Base-by-base conservation (phyloP, 257 asterid genomes). In the Voacanga thouarsii region DNA sequence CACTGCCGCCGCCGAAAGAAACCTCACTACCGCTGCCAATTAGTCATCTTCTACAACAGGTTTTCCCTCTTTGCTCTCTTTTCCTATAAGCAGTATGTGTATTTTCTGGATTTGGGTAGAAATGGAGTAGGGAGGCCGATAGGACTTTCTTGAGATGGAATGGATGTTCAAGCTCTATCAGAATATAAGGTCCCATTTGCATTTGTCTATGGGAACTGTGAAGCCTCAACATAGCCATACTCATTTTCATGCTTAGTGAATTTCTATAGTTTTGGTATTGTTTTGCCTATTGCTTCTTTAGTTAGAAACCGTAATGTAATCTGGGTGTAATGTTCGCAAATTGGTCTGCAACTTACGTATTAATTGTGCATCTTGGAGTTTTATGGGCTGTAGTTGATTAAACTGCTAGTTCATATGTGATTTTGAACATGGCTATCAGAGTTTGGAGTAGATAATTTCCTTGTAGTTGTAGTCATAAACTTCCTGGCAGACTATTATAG, bases 121-220 rank as follows among this genome's bases (percentile, higher is more conserved):
- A n/a, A n/a, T n/a, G n/a, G n/a, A n/a, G n/a, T n/a, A n/a, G n/a
- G n/a, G n/a, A n/a, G n/a, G n/a, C n/a, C n/a, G n/a, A n/a, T n/a
- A n/a, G n/a, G n/a, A n/a, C n/a, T n/a, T n/a, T n/a, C n/a, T n/a
- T n/a, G n/a, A n/a, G n/a, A n/a, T n/a, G n/a, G n/a, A n/a, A n/a
- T n/a, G n/a, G n/a, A n/a, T n/a, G n/a, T n/a, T n/a, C n/a, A n/a
- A n/a, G n/a, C n/a, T n/a, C n/a, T n/a, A n/a, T n/a, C n/a, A n/a
- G n/a, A n/a, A n/a, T n/a, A n/a, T 90, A 75, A 76, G 47, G 12
- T 53, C n/a, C 49, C 74, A 59, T 57, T 65, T 14, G 28, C 51
- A 70, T n/a, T n/a, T 65, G 78, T 78, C 60, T 26, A 21, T 30
- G 37, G 2, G 37, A 33, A 33, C 37, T 33, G 61, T 72, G 43